Evolutionary conservation across 805 yeast genomes (phyloP).

Genomic region (Candida hungchunana): DNA sequence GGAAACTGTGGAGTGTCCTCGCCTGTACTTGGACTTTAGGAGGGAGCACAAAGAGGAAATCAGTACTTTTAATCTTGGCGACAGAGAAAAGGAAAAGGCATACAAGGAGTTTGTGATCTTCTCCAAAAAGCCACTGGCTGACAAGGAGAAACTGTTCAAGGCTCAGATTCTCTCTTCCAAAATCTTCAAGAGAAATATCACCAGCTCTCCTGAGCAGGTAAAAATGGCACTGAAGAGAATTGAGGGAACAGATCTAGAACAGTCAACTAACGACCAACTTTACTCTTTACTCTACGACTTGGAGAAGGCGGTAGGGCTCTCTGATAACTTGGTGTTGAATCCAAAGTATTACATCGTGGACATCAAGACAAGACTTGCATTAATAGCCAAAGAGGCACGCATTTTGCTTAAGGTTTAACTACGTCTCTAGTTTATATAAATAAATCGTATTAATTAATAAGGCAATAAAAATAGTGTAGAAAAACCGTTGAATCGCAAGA

Average conservation of each 20-base stretch:
- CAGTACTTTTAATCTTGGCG: conserved; percentile 25
- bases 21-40: conserved; percentile 37
- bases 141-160: conserved; percentile 18
- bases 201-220: background rate
- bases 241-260: too few species aligned
- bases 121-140: conserved; percentile 15
- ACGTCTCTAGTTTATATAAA: too few species aligned
- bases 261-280: too few species aligned
- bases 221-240: too few species aligned
- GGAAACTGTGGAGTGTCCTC: conserved; percentile 23
- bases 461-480: too few species aligned
- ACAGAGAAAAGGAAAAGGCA: conserved; percentile 33
- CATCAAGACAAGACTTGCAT: background rate
- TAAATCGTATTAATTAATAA: too few species aligned
- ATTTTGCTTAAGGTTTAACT: too few species aligned
- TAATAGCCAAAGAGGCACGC: too few species aligned
- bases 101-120: conserved; percentile 32
- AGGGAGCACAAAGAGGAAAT: conserved; percentile 30
- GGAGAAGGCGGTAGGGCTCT: background rate
- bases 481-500: too few species aligned
- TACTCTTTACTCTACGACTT: background rate
- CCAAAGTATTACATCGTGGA: background rate
- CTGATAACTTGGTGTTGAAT: background rate
- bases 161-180: conserved; percentile 14
- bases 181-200: conserved; percentile 18